These are phyloP conservation scores for Stentor roeselii DNA, from an alignment of 73 alveolate genomes.

Conservation along the genomic window DNA sequence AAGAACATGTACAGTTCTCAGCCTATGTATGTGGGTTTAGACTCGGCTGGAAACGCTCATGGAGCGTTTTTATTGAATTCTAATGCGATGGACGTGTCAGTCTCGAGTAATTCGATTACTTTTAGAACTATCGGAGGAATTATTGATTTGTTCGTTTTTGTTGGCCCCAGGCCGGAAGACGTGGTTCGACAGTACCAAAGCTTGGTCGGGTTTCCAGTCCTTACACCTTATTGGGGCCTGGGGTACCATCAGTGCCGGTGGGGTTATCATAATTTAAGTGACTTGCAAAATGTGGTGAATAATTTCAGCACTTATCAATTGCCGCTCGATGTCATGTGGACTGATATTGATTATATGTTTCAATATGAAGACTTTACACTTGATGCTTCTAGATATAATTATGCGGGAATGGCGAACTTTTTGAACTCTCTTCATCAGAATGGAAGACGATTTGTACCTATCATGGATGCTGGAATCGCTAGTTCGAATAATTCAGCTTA, in stretches of 20 bases:
- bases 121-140: conserved; percentile 62
- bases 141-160: conserved; percentile 65
- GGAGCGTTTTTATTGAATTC: conserved; percentile 74
- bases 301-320: conserved; percentile 57
- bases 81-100: conserved; percentile 72
- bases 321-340: conserved; percentile 95
- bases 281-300: conserved; percentile 55
- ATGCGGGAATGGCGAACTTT: conserved; percentile 34
- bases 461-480: conserved; percentile 89
- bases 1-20: conserved; percentile 85
- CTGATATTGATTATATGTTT: conserved; percentile 95
- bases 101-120: conserved; percentile 37
- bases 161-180: conserved; percentile 72
- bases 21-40: conserved; percentile 75
- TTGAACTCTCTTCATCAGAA: conserved; percentile 28
- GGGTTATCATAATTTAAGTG: conserved; percentile 74
- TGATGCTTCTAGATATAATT: conserved; percentile 32
- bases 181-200: conserved; percentile 62
- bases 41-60: conserved; percentile 47
- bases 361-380: conserved; percentile 72
- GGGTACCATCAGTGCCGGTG: conserved; percentile 92
- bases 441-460: conserved; percentile 84
- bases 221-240: conserved; percentile 86
- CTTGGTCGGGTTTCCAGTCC: conserved; percentile 76
- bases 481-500: conserved; percentile 53